These are phyloP conservation scores for Digitaria exilis DNA, from an alignment of 202 grass and related monocot genomes.

Conservation along the genomic window DNA sequence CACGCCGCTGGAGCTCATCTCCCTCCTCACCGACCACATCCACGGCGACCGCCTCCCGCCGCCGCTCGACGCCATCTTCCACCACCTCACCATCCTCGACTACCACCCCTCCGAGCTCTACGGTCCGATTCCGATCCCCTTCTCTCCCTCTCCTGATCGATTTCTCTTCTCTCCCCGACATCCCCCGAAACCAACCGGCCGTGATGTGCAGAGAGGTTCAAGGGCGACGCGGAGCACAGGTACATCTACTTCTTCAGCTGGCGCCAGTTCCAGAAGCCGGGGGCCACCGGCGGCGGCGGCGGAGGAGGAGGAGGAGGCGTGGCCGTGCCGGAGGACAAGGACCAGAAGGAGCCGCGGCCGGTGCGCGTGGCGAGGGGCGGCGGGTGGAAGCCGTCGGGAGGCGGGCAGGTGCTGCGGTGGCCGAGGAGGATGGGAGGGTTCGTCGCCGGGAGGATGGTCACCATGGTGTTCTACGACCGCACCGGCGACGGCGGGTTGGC, in stretches of 20 bases:
- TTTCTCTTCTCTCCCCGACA: neutral
- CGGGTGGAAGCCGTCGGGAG: slow-evolving; percentile 43
- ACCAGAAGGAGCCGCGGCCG: neutral
- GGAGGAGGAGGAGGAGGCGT: no score
- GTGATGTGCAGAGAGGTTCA: slow-evolving; percentile 2
- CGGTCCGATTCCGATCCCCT: neutral
- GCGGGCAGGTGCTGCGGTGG: neutral
- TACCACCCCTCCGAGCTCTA: slow-evolving; percentile 41
- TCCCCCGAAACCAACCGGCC: no score
- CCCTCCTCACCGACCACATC: neutral
- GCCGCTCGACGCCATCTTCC: slow-evolving; percentile 8
- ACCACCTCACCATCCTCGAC: neutral
- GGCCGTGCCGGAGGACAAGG: neutral
- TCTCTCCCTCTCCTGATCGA: no score
- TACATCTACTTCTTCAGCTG: slow-evolving; percentile 45
- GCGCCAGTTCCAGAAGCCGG: neutral
- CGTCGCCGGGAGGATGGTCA: slow-evolving; percentile 36
- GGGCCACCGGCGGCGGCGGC: neutral
- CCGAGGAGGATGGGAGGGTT: neutral
- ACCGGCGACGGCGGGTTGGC: neutral
- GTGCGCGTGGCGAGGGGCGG: neutral
- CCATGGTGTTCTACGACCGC: slow-evolving; percentile 39
- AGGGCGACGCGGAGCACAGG: neutral
- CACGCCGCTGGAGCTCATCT: neutral
- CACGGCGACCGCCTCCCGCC: neutral